A percentile compares a stretch with the other conserved stretches of the same genome.
Conservation (phyloP, 768 basidiomycete species). For the Cubamyces sp. region DNA sequence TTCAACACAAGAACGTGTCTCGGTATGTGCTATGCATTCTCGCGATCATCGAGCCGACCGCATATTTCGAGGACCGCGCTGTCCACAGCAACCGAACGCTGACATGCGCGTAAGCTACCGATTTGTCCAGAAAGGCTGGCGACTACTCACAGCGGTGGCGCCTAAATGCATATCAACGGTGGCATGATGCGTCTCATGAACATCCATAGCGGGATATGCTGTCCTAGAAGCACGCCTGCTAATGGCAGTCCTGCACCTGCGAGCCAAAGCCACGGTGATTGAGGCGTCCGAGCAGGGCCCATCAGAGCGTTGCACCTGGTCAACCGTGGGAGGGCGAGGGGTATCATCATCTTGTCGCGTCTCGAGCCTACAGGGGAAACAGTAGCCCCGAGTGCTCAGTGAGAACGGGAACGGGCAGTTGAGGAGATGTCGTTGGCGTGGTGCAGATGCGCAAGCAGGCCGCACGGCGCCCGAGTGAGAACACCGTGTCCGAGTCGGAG, state of each 20-base stretch:
- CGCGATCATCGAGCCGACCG: conserved; percentile 17
- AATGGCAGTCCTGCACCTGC: background rate
- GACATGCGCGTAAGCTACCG: background rate
- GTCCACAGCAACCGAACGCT: background rate
- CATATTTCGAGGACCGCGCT: background rate
- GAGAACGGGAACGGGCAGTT: background rate
- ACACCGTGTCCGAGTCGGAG: background rate
- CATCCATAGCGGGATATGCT: background rate
- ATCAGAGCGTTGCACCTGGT: background rate
- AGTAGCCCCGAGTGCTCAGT: background rate
- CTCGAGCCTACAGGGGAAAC: background rate
- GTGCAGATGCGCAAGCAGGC: no score
- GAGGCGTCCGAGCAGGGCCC: background rate
- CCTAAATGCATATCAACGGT: background rate
- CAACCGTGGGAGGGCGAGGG: conserved; percentile 5
- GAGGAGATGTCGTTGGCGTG: background rate
- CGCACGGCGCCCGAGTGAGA: conserved; percentile 3
- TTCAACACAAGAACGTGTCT: background rate
- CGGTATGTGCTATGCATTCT: conserved; percentile 2
- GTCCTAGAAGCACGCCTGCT: background rate
- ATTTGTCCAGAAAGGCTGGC: background rate
- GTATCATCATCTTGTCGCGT: background rate
- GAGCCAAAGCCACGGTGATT: background rate
- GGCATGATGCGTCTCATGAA: conserved; percentile 11
- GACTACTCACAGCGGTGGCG: background rate